These are phyloP conservation scores for Hydnum rufescens DNA, from an alignment of 768 basidiomycete species.

Conservation along the genomic window DNA sequence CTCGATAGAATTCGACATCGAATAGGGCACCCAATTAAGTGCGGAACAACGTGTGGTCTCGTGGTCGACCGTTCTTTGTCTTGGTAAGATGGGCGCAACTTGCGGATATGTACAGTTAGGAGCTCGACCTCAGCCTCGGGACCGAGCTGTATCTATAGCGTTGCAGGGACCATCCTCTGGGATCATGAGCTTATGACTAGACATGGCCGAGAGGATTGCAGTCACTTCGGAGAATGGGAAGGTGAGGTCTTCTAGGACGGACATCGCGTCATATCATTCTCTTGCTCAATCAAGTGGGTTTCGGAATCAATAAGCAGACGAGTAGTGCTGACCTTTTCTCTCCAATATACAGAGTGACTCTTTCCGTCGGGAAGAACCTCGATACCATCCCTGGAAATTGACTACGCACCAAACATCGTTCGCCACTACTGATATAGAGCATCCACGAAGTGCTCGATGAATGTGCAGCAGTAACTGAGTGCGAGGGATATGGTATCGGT, in stretches of 20 bases:
- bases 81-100: conserved; percentile 67
- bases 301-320: conserved; percentile 89
- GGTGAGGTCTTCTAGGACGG: conserved; percentile 62
- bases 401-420: conserved; percentile 78
- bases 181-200: conserved; percentile 81
- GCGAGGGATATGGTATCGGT: no score
- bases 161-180: conserved; percentile 73
- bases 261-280: conserved; percentile 90
- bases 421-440: conserved; percentile 89
- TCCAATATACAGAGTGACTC: conserved; percentile 95
- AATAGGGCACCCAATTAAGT: conserved; percentile 47
- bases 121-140: conserved; percentile 80
- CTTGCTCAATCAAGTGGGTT: conserved; percentile 96
- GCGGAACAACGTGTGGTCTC: conserved; percentile 67
- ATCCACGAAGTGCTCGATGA: conserved; percentile 82
- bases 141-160: conserved; percentile 53
- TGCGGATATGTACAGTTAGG: conserved; percentile 71
- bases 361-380: conserved; percentile 80
- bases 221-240: conserved; percentile 75
- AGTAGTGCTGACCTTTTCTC: conserved; percentile 90
- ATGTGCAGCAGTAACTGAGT: conserved; percentile 86
- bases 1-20: conserved; percentile 57
- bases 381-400: conserved; percentile 87
- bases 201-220: conserved; percentile 69
- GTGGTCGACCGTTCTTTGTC: conserved; percentile 55